Conservation (phyloP, 495 filamentous ascomycete genomes). For the Poronia punctata region DNA sequence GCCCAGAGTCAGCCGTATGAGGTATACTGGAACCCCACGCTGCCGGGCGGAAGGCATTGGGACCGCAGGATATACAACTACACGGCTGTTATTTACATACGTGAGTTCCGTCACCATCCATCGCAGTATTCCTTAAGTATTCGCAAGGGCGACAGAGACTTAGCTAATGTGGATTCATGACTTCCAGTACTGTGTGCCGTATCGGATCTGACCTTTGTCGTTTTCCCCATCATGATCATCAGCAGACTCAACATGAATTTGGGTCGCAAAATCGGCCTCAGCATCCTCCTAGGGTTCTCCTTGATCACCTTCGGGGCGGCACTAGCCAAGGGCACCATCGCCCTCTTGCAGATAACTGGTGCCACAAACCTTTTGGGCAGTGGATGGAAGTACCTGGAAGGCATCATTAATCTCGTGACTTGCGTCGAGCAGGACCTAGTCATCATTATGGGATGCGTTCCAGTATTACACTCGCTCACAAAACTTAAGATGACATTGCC, state of each 20-base stretch:
- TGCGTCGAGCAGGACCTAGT: constrained; percentile 11
- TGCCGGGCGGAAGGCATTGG: too few species aligned
- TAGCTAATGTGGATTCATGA: not conserved
- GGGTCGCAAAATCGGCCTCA: constrained; percentile 7
- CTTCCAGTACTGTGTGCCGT: constrained; percentile 7
- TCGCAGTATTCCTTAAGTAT: not conserved
- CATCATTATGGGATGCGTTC: constrained; percentile 18
- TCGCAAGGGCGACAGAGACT: not conserved
- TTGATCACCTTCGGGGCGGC: constrained; percentile 2
- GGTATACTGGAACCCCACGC: too few species aligned
- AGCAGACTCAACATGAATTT: constrained; percentile 15
- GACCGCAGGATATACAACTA: too few species aligned
- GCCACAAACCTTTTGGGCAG: not conserved
- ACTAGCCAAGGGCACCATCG: not conserved
- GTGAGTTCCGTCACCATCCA: not conserved
- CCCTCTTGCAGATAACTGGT: not conserved
- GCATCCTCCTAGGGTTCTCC: not conserved
- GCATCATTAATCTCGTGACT: not conserved
- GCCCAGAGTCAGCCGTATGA: too few species aligned
- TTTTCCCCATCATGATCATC: constrained; percentile 13
- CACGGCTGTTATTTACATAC: constrained; percentile 5
- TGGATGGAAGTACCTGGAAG: not conserved
- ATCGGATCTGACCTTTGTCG: constrained; percentile 12
- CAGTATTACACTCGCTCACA: constrained; percentile 3
- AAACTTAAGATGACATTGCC: constrained; percentile 2